A percentile compares a stretch with the other conserved stretches of the same genome.
These are phyloP conservation scores for Cadophora malorum DNA, from an alignment of 2,329 filamentous ascomycete genomes.

Conservation along the genomic window DNA sequence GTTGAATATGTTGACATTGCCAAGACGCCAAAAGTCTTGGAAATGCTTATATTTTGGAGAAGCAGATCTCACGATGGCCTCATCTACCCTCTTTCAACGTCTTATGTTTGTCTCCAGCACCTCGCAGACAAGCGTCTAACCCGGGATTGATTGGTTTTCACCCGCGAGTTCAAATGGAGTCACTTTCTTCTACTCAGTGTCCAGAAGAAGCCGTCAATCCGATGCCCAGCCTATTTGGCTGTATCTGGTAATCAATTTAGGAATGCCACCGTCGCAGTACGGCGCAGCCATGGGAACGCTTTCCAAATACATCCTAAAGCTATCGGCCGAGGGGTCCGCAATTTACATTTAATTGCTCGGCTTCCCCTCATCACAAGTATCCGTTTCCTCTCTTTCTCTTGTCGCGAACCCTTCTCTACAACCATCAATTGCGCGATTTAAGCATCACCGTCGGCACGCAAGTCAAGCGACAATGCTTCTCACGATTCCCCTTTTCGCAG, in stretches of 20 bases:
- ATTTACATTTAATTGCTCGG: not conserved
- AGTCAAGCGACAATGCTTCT: constrained; percentile 10
- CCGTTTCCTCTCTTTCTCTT: not conserved
- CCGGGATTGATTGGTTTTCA: too few relatives aligned
- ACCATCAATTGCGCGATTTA: constrained; percentile 1
- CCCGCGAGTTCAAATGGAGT: not conserved
- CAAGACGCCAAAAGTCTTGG: constrained; percentile 11
- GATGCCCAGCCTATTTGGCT: not conserved
- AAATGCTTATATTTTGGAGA: not conserved
- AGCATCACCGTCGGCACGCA: not conserved
- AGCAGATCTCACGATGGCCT: not conserved
- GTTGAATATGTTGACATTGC: not conserved
- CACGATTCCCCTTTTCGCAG: not conserved
- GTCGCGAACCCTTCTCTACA: not conserved
- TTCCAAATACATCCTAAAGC: constrained; percentile 3
- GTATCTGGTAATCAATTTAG: constrained; percentile 11
- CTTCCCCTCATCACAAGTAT: not conserved
- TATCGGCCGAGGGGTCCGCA: not conserved
- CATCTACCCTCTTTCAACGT: constrained; percentile 4
- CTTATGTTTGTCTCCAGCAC: not conserved
- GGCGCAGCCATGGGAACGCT: constrained; percentile 4
- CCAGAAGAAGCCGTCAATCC: not conserved
- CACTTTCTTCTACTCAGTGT: not conserved
- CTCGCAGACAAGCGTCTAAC: not conserved
- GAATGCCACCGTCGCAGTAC: constrained; percentile 13